Evolutionary conservation across 345 rosid genomes (phyloP), one percentile per base, ranked within the genome.

Genomic region (Eucalyptus urophylla): DNA sequence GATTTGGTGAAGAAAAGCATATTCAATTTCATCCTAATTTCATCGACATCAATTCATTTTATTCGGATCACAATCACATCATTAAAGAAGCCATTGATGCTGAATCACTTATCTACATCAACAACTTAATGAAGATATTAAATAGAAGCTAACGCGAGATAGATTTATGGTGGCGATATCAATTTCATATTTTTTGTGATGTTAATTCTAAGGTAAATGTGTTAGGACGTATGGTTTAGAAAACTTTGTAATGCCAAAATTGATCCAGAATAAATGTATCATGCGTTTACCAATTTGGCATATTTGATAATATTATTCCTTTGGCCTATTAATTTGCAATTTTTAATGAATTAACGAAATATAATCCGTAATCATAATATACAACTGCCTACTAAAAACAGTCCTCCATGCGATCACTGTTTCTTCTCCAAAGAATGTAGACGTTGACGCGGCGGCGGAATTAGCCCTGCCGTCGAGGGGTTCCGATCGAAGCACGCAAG

Each of bases 201-300:
- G 8, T 67, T 67, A 1, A 0, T 67, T 31, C 9, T 31, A 15
- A 0, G 0, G 6, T 0, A 11, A n/a, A n/a, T 65, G n/a, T n/a
- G n/a, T n/a, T n/a, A n/a, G n/a, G n/a, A n/a, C n/a, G n/a, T n/a
- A n/a, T n/a, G n/a, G n/a, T n/a, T n/a, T n/a, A n/a, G n/a, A n/a
- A n/a, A n/a, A n/a, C n/a, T n/a, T n/a, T n/a, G n/a, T n/a, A 29
- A 4, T 5, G 6, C 1, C 2, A 67, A 1, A 67, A 67, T n/a
- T n/a, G 19, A 5, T n/a, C 0, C 10, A 2, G 21, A 67, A 31
- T 16, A 67, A 67, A 16, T 31, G 6, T 51, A 17, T 44, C 2
- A 44, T 8, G 45, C 45, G 1, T 44, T 2, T 7, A 44, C 2
- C 45, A 7, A 2, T 49, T 49, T 49, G 51, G 51, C 51, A 49